Evolutionary conservation across 176 grass and related monocot genomes (phyloP).

Genomic region (Dactylis glomerata): DNA sequence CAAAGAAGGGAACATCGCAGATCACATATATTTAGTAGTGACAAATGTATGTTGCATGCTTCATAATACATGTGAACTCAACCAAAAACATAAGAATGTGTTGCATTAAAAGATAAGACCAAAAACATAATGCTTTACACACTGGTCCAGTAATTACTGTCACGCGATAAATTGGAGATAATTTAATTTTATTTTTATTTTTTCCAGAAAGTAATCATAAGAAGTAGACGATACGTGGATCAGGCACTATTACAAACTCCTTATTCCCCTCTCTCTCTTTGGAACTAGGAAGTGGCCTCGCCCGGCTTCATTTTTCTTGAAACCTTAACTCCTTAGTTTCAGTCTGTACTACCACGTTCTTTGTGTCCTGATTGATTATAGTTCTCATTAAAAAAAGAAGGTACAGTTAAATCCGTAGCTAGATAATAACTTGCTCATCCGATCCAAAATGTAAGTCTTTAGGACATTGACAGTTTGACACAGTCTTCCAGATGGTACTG

Average conservation of each 20-base stretch:
- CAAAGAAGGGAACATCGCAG: not conserved
- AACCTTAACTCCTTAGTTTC: not conserved
- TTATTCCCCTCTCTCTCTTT: not conserved
- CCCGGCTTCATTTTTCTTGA: not conserved
- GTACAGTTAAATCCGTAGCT: not conserved
- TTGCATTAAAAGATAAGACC: not conserved
- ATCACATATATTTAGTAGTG: not conserved
- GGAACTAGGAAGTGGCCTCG: not conserved
- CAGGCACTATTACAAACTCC: not conserved
- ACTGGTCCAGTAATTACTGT: not conserved
- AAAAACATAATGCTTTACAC: not conserved
- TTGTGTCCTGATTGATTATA: not conserved
- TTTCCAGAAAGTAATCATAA: not conserved
- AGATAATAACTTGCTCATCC: not conserved
- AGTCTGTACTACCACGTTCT: not conserved
- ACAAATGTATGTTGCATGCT: not conserved
- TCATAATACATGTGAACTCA: constrained; percentile 8
- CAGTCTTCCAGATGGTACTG: not conserved
- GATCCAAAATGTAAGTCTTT: not conserved
- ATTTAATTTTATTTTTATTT: not conserved
- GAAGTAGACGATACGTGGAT: not conserved
- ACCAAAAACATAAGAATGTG: not conserved
- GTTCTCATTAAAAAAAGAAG: not conserved
- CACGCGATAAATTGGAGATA: not conserved
- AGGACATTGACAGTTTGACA: not conserved